Percentiles rank a stretch among this genome's conserved stretches.
Conservation (phyloP, 768 basidiomycete genomes). For the Agrocybe pediades region DNA sequence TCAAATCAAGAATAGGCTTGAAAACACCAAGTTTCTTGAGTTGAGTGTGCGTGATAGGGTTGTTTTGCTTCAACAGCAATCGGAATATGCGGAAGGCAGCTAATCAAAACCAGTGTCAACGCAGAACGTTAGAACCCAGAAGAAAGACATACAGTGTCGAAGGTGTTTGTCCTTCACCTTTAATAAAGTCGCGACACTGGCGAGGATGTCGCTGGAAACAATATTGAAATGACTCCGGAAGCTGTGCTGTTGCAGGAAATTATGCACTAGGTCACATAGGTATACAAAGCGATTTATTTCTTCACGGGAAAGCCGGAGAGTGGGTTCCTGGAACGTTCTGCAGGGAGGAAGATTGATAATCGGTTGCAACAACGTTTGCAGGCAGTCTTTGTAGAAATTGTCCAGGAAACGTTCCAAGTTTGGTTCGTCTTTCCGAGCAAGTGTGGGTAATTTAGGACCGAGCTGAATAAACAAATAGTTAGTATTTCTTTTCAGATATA, state of each 20-base stretch:
- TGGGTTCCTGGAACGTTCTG: conserved; percentile 42
- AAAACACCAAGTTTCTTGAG: conserved; percentile 86
- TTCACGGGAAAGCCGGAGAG: conserved; percentile 65
- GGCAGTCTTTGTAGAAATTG: conserved; percentile 88
- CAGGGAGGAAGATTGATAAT: conserved; percentile 73
- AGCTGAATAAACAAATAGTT: conserved; percentile 30
- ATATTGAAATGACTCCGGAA: conserved; percentile 93
- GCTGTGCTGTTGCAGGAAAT: conserved; percentile 84
- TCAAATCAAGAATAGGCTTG: conserved; percentile 80
- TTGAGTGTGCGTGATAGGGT: conserved; percentile 71
- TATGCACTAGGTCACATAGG: conserved; percentile 89
- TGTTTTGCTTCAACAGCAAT: conserved; percentile 79
- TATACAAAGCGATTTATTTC: conserved; percentile 84
- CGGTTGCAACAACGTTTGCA: conserved; percentile 80
- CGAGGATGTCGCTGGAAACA: conserved; percentile 76
- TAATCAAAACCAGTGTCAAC: conserved; percentile 28
- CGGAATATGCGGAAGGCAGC: conserved; percentile 94
- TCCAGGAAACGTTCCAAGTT: conserved; percentile 88
- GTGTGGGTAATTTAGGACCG: conserved; percentile 32
- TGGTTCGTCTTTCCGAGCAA: conserved; percentile 76
- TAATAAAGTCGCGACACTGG: conserved; percentile 75
- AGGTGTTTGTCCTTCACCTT: conserved; percentile 89
- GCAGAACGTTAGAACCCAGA: neutral
- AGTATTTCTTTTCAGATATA: conserved; percentile 6
- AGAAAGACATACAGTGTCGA: conserved; percentile 70